Base-by-base conservation (phyloP, 352 stramenopile genomes). In the Elongisporangium undulatum region DNA sequence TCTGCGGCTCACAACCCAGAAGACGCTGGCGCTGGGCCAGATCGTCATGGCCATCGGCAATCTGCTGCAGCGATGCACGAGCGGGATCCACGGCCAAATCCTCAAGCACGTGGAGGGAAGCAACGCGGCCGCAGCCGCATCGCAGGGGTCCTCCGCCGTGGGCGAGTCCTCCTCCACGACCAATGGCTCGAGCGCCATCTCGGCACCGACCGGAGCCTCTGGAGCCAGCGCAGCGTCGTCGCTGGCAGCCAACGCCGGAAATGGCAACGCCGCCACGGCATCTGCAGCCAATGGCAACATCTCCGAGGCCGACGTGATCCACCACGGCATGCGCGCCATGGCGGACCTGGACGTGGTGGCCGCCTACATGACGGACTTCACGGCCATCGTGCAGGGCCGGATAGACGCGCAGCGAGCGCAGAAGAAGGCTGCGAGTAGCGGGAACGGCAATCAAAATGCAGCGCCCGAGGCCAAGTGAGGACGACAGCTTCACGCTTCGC, bases 331-430 rank as follows among this genome's bases (percentile, higher is more conserved):
- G 38, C 86, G 90, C n/a, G 85, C 93, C 49, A 89, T 96, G 68
- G 68, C 81, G 7, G 82, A 97, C 55, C 75, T 98, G 10, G 92
- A 98, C 53, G 87, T 97, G 13, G 94, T 98, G 21, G 91, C 87
- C 1, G 84, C 89, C 12, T 98, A 98, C 67, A 97, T 98, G 86
- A 77, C 85, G 21, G 93, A 98, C 68, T 98, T 98, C 57, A 90
- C 81, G 0, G 81, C 78, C 2, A 93, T 94, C 50, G 82, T 92
- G 2, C 83, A 93, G 26, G 72, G 74, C 1, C 72, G 85, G 8
- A 73, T 91, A 23, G 85, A 95, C 54, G 74, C 72, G 0, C 82
- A 95, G 59, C 67, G 82, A 24, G 77, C 85, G 0, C 78, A 90
- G 54, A 91, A 90, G 67, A 90, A 90, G 39, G 74, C 78, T 34